phyloP scores from a whole-genome alignment of 2,329 filamentous ascomycete species.

The Xylariales sp. region DNA sequence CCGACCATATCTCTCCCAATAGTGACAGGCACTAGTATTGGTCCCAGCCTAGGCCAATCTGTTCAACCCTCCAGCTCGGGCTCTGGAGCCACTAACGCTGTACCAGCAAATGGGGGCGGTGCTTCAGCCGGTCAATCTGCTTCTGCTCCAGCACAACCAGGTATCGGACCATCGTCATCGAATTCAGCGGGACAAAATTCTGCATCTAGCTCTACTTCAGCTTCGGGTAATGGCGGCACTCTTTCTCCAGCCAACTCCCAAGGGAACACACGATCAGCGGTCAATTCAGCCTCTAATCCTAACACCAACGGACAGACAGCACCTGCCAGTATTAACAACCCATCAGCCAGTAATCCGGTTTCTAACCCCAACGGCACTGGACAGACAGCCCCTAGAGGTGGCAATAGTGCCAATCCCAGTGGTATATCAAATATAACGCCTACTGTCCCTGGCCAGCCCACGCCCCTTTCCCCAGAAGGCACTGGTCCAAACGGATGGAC shows the following conservation, averaged over 20 bases:
- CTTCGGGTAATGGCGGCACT: not conserved
- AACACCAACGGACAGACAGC: not conserved
- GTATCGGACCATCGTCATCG: not conserved
- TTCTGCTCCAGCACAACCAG: not conserved
- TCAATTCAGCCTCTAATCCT: not conserved
- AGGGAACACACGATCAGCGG: not conserved
- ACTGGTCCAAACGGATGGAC: conserved; percentile 3
- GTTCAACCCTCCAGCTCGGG: not conserved
- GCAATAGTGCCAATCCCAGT: too few species aligned
- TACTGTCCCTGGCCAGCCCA: not conserved
- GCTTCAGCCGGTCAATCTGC: not conserved
- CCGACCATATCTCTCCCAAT: not conserved
- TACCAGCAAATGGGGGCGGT: not conserved
- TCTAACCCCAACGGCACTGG: not conserved
- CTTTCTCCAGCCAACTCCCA: not conserved
- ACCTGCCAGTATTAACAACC: not conserved
- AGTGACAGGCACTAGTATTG: not conserved
- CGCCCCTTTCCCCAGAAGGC: conserved; percentile 4
- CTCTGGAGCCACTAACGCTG: not conserved
- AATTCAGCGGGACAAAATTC: not conserved
- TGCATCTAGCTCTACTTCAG: not conserved
- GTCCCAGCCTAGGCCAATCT: too few species aligned
- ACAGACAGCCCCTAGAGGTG: not conserved
- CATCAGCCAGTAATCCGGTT: too few species aligned
- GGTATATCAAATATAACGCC: not conserved